phyloP scores from a whole-genome alignment of 2,329 filamentous ascomycete species.

The Lanzia echinophila region DNA sequence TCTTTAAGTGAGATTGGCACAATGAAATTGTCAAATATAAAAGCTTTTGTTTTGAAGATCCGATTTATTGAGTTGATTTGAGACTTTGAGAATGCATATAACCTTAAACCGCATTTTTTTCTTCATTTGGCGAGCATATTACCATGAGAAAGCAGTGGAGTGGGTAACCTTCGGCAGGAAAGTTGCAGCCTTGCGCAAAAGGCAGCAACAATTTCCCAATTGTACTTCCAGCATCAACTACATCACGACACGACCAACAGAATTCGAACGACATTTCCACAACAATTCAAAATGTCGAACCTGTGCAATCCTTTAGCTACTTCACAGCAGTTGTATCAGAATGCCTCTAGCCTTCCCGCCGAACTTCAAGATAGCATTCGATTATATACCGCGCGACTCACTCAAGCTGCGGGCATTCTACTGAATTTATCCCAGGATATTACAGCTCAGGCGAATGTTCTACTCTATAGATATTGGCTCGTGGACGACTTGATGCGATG shows the following conservation, averaged over 20 bases:
- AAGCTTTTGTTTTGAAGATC: too few relatives aligned
- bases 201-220: constrained; percentile 8
- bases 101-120: too few relatives aligned
- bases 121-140: too few relatives aligned
- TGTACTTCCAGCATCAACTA: too few relatives aligned
- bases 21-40: too few relatives aligned
- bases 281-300: constrained; percentile 43
- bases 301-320: constrained; percentile 68
- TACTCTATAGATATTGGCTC: constrained; percentile 77
- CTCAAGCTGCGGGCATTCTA: constrained; percentile 72
- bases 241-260: not conserved
- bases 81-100: too few relatives aligned
- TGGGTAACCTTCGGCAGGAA: not conserved
- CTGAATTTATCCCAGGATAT: constrained; percentile 79
- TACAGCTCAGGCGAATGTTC: constrained; percentile 76
- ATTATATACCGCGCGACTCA: constrained; percentile 64
- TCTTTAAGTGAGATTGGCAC: too few relatives aligned
- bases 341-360: constrained; percentile 52
- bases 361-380: constrained; percentile 68
- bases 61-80: too few relatives aligned
- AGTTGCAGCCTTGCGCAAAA: constrained; percentile 22
- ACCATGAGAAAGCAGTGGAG: not conserved
- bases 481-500: constrained; percentile 44
- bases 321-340: constrained; percentile 58
- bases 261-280: not conserved